phyloP scores from a whole-genome alignment of 306 rosid species.

The Lotus japonicus region DNA sequence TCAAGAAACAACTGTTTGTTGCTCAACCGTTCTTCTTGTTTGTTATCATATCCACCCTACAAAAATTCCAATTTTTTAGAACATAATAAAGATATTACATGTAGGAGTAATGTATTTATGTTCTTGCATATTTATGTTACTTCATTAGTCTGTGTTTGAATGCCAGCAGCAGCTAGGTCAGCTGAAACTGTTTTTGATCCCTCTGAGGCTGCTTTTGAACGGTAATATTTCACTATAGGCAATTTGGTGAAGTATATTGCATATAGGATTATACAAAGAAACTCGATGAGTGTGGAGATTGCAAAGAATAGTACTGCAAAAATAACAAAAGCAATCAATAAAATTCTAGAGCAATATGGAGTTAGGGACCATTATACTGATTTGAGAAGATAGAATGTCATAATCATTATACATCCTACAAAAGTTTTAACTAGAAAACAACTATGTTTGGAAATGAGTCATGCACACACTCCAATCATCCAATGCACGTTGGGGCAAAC shows the following conservation, averaged over 20 bases:
- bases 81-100: not conserved
- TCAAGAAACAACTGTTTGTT: constrained; percentile 40
- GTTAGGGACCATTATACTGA: not conserved
- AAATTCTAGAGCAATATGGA: too few species aligned
- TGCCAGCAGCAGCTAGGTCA: constrained; percentile 78
- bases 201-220: constrained; percentile 70
- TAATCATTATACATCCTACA: not conserved
- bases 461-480: too few species aligned
- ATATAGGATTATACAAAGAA: constrained; percentile 59
- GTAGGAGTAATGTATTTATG: not conserved
- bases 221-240: constrained; percentile 72
- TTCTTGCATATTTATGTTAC: constrained; percentile 26
- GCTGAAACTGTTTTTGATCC: constrained; percentile 78
- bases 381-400: not conserved
- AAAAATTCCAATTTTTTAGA: not conserved
- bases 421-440: not conserved
- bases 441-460: too few species aligned
- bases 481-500: too few species aligned
- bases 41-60: constrained; percentile 34
- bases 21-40: constrained; percentile 40
- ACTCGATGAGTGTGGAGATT: constrained; percentile 47
- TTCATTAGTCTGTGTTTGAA: constrained; percentile 25
- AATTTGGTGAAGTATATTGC: constrained; percentile 62
- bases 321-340: not conserved
- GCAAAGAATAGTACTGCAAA: constrained; percentile 63